Evolutionary conservation across 1,139 yeast genomes (phyloP), one percentile per base, ranked within the genome.

Genomic region (Lipomyces yarrowii): DNA sequence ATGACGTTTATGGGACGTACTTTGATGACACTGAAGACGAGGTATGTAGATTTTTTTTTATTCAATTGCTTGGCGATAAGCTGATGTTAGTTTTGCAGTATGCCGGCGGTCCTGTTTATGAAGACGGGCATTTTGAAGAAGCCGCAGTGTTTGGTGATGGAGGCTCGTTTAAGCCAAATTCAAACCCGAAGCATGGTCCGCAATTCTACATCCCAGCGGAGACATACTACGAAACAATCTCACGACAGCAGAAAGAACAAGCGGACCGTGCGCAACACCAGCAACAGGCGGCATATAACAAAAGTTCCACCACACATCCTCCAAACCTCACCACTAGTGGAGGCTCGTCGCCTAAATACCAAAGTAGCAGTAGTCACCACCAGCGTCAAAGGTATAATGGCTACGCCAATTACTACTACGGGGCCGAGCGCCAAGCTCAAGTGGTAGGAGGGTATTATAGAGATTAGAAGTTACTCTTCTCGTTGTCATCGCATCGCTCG

Each of bases 181-280:
- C 13, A 57, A 59, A 6, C 10, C 33, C 35, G 59, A n/a, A 2
- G 26, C 21, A 13, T 42, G 30, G 56, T 18, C n/a, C 56, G 21
- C 52, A 39, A 2, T 8, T 55, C 13, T 55, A 60, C 30, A 30
- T 35, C 21, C 57, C 56, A 35, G 60, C 52, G n/a, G 65, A 64
- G 59, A 64, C 68, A 18, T 62, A 64, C 30, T 64, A 56, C 35
- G 61, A 63, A 56, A 46, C 37, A 5, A 64, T 64, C 21, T 60
- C 61, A 54, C 61, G 67, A 26, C 65, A 62, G 30, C 67, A 64
- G 55, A 54, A 53, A 7, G 61, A 59, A 32, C 60, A 60, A 48
- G 23, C 57, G 10, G 35, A 51, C n/a, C 48, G 39, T 13, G 57
- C 52, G 21, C 51, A 33, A 26, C 32, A 23, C 35, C 52, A 60